Base-by-base conservation (phyloP, 108 stramenopile species). In the Stephanodiscus triporus region DNA sequence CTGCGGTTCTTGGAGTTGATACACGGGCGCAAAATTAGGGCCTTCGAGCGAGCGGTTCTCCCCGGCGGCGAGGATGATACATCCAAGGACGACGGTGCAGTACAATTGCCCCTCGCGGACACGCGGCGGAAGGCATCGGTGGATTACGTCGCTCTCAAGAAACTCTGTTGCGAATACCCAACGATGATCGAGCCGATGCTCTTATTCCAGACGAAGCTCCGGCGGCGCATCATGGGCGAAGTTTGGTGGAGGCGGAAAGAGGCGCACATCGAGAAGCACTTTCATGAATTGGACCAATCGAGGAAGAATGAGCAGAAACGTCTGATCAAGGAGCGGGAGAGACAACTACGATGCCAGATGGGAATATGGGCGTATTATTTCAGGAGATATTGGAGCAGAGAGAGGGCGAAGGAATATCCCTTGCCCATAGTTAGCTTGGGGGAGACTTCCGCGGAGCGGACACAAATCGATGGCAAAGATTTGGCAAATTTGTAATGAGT, bases 151-250 rank as follows among this genome's bases (percentile, higher is more conserved):
- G 29, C 14, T 19, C 43, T 68, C 4, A 24, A 27, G 8, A 6
- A 68, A 30, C 57, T 68, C 16, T 57, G 68, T 14, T 2, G 4
- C 2, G 62, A 76, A 34, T 68, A 38, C 29, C 75, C 75, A 0
- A 61, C 55, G 1, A 68, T 76, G 48, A 57, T 76, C 27, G 75
- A 76, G 32, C 75, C 75, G 6, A 62, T 62, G 1, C 51, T 76
- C 36, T 58, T 61, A n/a, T 55, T 76, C 16, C 75, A 76, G 40
- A 67, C 22, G 9, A 76, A 43, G 19, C 45, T 76, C 7, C 67
- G 75, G 2, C 47, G 75, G 13, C 75, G 67, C 48, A 50, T 76
- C 48, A 38, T 76, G 60, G 75, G 75, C 13, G 66, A 76, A 32
- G 34, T 29, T 19, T 76, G 68, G 58, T 76, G 75, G 75, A 23